phyloP scores from a whole-genome alignment of 2,329 filamentous ascomycete genomes.

The Cordyceps cicadae region DNA sequence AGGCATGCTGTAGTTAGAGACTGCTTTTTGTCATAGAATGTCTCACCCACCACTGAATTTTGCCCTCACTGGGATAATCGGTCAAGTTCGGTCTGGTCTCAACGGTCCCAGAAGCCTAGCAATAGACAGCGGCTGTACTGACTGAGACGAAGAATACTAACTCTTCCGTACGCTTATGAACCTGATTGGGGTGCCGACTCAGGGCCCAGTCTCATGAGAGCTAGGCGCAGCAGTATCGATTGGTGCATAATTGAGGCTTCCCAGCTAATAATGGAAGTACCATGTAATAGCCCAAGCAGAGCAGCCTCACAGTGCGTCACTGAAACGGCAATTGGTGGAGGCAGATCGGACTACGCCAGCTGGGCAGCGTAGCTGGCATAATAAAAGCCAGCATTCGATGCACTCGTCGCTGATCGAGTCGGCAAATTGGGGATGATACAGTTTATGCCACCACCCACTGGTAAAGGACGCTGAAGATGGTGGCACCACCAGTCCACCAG shows the following conservation, averaged over 20 bases:
- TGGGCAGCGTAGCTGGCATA: neutral
- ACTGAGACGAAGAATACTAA: neutral
- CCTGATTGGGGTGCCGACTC: too few species aligned
- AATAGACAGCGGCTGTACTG: neutral
- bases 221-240: neutral
- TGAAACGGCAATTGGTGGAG: neutral
- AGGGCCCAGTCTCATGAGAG: too few species aligned
- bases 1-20: too few species aligned
- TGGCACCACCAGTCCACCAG: neutral
- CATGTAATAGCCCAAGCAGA: neutral
- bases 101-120: neutral
- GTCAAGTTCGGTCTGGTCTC: neutral
- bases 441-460: neutral
- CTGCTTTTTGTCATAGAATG: neutral
- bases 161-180: neutral
- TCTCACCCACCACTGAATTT: neutral
- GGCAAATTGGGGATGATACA: neutral
- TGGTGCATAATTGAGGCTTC: too few species aligned
- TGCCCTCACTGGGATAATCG: neutral
- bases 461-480: neutral
- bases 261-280: neutral
- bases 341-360: neutral
- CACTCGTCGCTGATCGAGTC: neutral
- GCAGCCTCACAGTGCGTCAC: conserved; percentile 1
- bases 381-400: neutral